These are phyloP conservation scores for Aureobasidium musti DNA, from an alignment of 2,329 filamentous ascomycete species.

Conservation along the genomic window DNA sequence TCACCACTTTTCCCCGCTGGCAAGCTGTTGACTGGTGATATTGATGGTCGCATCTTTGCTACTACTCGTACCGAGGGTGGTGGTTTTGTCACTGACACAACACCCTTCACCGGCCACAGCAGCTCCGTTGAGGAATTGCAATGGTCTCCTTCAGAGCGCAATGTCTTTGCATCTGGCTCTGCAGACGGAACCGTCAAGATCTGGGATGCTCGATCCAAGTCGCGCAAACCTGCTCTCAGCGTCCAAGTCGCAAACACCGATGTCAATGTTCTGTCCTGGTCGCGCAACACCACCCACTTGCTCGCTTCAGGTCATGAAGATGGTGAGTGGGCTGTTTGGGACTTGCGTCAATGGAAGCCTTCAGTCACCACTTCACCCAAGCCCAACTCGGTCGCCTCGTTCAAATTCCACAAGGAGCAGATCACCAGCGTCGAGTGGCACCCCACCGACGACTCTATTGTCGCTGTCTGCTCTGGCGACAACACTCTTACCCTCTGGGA, in stretches of 20 bases:
- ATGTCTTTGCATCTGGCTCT: constrained; percentile 91
- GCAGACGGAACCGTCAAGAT: constrained; percentile 93
- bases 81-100: constrained; percentile 82
- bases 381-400: constrained; percentile 84
- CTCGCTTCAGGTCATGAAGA: constrained; percentile 92
- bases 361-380: constrained; percentile 47
- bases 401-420: constrained; percentile 94
- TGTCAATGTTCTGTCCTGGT: constrained; percentile 98
- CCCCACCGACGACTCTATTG: constrained; percentile 92
- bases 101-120: constrained; percentile 79
- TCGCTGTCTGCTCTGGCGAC: constrained; percentile 88
- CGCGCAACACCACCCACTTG: constrained; percentile 80
- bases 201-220: constrained; percentile 93
- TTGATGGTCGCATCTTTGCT: constrained; percentile 82
- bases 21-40: constrained; percentile 89
- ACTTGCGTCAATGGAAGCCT: constrained; percentile 88
- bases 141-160: constrained; percentile 91
- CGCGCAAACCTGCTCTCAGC: constrained; percentile 80
- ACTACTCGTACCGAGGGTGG: constrained; percentile 86
- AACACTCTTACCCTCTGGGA: constrained; percentile 97
- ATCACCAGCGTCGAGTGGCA: constrained; percentile 98
- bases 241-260: constrained; percentile 82
- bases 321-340: constrained; percentile 94
- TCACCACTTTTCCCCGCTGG: constrained; percentile 77
- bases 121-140: constrained; percentile 91